Evolutionary conservation across 2,329 filamentous ascomycete genomes (phyloP).

Genomic region (Apiospora koreana): DNA sequence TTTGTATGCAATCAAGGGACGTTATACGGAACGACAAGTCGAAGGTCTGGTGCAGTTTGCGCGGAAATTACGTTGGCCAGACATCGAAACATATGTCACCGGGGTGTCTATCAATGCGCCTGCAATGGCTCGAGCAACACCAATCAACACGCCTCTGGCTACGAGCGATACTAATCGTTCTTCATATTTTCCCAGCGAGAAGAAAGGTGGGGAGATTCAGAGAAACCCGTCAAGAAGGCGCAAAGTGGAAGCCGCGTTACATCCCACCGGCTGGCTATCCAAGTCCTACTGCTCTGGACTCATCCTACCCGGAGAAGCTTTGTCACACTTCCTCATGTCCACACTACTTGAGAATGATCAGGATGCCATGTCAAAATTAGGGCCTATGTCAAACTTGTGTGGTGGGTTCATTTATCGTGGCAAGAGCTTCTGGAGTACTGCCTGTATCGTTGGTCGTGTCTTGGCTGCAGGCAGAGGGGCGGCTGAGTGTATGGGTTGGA

Average conservation of each 20-base stretch:
- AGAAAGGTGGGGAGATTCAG: conserved; percentile 27
- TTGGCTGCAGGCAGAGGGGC: conserved; percentile 63
- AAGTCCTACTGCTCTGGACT: conserved; percentile 68
- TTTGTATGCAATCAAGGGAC: conserved; percentile 54
- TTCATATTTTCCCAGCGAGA: conserved; percentile 47
- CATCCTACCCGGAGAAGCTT: conserved; percentile 63
- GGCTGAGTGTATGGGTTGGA: conserved; percentile 68
- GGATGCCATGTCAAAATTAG: conserved; percentile 58
- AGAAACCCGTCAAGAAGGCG: conserved; percentile 45
- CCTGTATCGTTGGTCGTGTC: conserved; percentile 65
- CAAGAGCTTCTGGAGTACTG: conserved; percentile 70
- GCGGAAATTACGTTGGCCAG: conserved; percentile 62
- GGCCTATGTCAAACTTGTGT: conserved; percentile 62
- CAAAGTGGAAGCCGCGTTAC: conserved; percentile 58
- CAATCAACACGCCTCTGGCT: conserved; percentile 41
- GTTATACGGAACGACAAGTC: conserved; percentile 59
- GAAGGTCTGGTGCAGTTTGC: conserved; percentile 66
- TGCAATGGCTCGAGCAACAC: conserved; percentile 42
- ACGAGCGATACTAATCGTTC: conserved; percentile 39
- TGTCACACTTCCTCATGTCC: conserved; percentile 66
- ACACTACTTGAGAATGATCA: conserved; percentile 65
- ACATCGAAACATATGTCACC: conserved; percentile 52
- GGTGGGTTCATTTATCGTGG: conserved; percentile 64
- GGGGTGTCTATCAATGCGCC: conserved; percentile 50
- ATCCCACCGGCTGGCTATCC: conserved; percentile 65